Evolutionary conservation across 495 filamentous ascomycete species (phyloP).

Genomic region (Annulohypoxylon maeteangense): DNA sequence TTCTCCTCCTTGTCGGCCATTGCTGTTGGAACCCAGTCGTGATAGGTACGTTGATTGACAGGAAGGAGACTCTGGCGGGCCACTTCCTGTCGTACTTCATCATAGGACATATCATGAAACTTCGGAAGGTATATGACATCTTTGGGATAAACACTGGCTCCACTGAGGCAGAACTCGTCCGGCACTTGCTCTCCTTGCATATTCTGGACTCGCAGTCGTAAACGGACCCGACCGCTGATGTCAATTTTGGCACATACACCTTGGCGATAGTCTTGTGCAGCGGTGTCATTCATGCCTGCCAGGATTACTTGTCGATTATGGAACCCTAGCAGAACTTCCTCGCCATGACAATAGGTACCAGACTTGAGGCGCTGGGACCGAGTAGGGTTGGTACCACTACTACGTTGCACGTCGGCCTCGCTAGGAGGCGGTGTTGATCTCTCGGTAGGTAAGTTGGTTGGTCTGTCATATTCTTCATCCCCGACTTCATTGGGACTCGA

Average conservation of each 20-base stretch:
- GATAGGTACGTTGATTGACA: not conserved
- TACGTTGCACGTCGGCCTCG: not conserved
- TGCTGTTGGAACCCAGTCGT: slow-evolving; percentile 4
- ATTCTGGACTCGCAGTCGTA: slow-evolving; percentile 21
- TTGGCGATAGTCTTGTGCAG: slow-evolving; percentile 22
- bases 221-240: slow-evolving; percentile 3
- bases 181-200: slow-evolving; percentile 22
- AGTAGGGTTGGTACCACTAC: not conserved
- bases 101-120: slow-evolving; percentile 24
- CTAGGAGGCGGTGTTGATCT: not conserved
- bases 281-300: slow-evolving; percentile 9
- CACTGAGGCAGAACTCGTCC: slow-evolving; percentile 9
- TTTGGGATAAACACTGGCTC: not conserved
- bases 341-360: slow-evolving; percentile 14
- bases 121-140: slow-evolving; percentile 17
- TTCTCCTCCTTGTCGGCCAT: not conserved
- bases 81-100: slow-evolving; percentile 15
- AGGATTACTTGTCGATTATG: slow-evolving; percentile 4
- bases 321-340: slow-evolving; percentile 19
- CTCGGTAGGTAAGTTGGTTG: not conserved
- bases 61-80: slow-evolving; percentile 19
- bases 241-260: slow-evolving; percentile 20
- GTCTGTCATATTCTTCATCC: not conserved
- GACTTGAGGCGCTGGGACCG: slow-evolving; percentile 10
- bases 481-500: not conserved